Evolutionary conservation across 345 rosid species (phyloP), one percentile per base, ranked within the genome.

Genomic region (Populus alba): DNA sequence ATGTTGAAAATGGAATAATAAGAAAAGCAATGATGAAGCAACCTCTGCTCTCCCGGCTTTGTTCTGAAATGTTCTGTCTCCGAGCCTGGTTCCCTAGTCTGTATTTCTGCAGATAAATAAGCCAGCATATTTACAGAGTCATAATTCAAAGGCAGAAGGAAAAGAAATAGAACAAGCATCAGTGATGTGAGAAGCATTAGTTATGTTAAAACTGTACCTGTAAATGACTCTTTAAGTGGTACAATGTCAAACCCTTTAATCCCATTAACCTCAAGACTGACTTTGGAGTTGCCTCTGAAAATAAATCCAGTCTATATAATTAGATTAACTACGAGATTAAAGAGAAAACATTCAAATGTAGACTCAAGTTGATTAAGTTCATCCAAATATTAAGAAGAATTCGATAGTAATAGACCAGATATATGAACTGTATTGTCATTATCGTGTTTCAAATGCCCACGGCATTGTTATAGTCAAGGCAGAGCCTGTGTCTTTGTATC

Each of bases 141-240:
- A 18, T 9, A 45, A 23, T 23, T 38, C 57, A 71, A n/a, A 23
- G 29, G 23, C 16, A 78, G 3, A 66, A 70, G 1, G 3, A 23
- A 49, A 31, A 10, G n/a, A 31, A 45, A 12, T 22, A 77, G 31
- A 67, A 18, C 38, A 37, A 20, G 6, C 0, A 67, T 16, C 11
- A 18, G 45, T 29, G 41, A 31, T 67, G 2, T 20, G 7, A 68
- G 37, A 27, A 55, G 22, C 29, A 22, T 4, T 2, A 57, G 29
- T 9, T n/a, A 17, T 29, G 15, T 6, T 51, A 16, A 27, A n/a
- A 33, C 17, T 27, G 25, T 66, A 92, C 99, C 99, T 95, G 99
- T 63, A 95, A 81, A 85, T 95, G 99, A 82, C 98, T 93, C 87
- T 93, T 95, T 75, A 93, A 85, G 86, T 95, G 99, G 82, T 92